Conservation (phyloP, 108 stramenopile species). For the Fragilaria crotonensis region DNA sequence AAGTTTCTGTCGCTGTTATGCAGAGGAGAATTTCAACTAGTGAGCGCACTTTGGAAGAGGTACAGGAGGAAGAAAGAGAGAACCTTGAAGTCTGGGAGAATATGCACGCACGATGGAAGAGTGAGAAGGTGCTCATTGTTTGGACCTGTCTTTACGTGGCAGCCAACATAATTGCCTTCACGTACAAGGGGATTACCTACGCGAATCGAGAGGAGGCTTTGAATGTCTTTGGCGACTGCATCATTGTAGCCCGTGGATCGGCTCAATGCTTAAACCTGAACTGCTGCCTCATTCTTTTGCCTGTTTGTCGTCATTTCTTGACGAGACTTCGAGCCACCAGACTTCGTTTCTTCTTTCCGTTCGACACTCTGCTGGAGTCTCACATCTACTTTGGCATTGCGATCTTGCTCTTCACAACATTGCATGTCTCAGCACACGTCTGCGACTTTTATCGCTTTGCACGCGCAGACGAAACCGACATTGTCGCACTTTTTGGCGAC, state of each 20-base stretch:
- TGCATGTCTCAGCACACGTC: slow-evolving; percentile 5
- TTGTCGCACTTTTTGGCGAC: slow-evolving; percentile 8
- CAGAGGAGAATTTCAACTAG: neutral
- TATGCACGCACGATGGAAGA: slow-evolving; percentile 5
- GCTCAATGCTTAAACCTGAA: slow-evolving; percentile 7
- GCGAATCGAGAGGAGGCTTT: slow-evolving; percentile 5
- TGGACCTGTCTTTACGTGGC: slow-evolving; percentile 8
- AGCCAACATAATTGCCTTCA: slow-evolving; percentile 8
- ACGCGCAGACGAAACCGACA: slow-evolving; percentile 5
- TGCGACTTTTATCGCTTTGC: slow-evolving; percentile 9
- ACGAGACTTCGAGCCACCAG: slow-evolving; percentile 2
- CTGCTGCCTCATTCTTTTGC: slow-evolving; percentile 5
- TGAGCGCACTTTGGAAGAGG: neutral
- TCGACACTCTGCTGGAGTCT: slow-evolving; percentile 1
- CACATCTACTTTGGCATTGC: slow-evolving; percentile 7
- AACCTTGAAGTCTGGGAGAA: slow-evolving; percentile 10
- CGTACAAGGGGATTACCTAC: slow-evolving; percentile 3
- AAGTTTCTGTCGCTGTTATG: neutral
- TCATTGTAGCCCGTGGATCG: slow-evolving; percentile 13
- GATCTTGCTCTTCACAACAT: neutral
- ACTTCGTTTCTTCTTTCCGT: slow-evolving; percentile 7
- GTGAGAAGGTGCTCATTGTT: neutral
- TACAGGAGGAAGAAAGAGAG: slow-evolving; percentile 5
- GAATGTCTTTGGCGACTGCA: slow-evolving; percentile 8
- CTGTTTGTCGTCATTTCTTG: slow-evolving; percentile 8